A percentile compares a stretch with the other conserved stretches of the same genome.
These are phyloP conservation scores for Colletotrichum sublineola DNA, from an alignment of 2,329 filamentous ascomycete genomes.

Conservation along the genomic window DNA sequence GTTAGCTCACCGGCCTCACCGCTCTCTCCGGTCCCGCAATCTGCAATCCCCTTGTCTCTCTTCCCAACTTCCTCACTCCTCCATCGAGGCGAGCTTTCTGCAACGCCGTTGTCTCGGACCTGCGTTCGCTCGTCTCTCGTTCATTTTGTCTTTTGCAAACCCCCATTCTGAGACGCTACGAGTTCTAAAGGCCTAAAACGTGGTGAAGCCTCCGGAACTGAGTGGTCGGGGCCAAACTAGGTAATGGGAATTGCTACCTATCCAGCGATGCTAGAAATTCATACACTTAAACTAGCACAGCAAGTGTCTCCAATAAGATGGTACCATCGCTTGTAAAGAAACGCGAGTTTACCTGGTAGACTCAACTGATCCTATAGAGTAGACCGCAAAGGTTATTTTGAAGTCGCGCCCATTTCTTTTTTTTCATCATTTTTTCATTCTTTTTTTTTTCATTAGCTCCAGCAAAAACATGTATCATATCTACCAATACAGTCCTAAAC, in stretches of 20 bases:
- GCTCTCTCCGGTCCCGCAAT: slow-evolving; percentile 28
- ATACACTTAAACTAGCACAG: background rate
- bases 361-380: no score
- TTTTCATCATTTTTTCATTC: rapidly evolving
- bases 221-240: background rate
- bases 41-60: slow-evolving; percentile 13
- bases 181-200: background rate
- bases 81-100: background rate
- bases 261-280: background rate
- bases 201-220: background rate
- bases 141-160: background rate
- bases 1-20: slow-evolving; percentile 33
- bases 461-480: background rate
- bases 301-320: no score
- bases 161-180: background rate
- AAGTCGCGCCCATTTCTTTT: rapidly evolving
- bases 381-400: no score
- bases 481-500: background rate
- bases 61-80: background rate
- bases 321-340: background rate
- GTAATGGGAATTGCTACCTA: background rate
- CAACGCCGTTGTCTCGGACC: background rate
- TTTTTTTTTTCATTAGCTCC: background rate
- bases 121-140: background rate
- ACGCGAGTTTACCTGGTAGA: no score